Percentiles rank a stretch among this genome's conserved stretches.
phyloP scores from a whole-genome alignment of 768 basidiomycete genomes.

The Boletus vermiculosoides region DNA sequence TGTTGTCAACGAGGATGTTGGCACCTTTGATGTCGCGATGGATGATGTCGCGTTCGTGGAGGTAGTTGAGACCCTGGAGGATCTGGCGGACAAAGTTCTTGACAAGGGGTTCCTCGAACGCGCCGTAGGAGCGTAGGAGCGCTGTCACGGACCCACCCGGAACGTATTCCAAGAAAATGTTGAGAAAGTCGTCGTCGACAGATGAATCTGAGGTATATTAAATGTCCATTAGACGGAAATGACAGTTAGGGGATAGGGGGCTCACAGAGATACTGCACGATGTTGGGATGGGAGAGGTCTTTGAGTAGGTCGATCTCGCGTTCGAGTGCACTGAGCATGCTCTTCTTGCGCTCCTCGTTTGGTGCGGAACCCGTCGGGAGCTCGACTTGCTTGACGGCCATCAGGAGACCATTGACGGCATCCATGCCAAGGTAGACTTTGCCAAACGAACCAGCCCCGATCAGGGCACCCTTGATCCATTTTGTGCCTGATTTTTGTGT shows the following conservation, averaged over 20 bases:
- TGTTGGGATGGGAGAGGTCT: slow-evolving; percentile 90
- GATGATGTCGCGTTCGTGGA: slow-evolving; percentile 92
- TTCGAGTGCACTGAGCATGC: slow-evolving; percentile 89
- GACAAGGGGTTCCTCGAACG: slow-evolving; percentile 90
- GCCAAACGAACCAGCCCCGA: slow-evolving; percentile 93
- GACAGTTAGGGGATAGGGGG: neutral
- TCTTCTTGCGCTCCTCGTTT: slow-evolving; percentile 90
- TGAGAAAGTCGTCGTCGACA: slow-evolving; percentile 84
- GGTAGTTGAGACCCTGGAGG: slow-evolving; percentile 81
- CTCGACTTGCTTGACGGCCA: slow-evolving; percentile 98
- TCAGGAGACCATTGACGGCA: slow-evolving; percentile 81
- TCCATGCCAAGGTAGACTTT: slow-evolving; percentile 97
- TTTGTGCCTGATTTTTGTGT: slow-evolving; percentile 60
- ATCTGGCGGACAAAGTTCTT: slow-evolving; percentile 94
- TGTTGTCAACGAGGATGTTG: slow-evolving; percentile 97
- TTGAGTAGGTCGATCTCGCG: slow-evolving; percentile 93
- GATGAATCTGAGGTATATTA: slow-evolving; percentile 76
- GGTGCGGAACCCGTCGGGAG: slow-evolving; percentile 78
- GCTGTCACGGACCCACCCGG: slow-evolving; percentile 94
- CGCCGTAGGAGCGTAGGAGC: slow-evolving; percentile 84
- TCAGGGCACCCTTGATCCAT: slow-evolving; percentile 96
- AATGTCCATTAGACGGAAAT: neutral
- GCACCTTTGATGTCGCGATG: slow-evolving; percentile 99
- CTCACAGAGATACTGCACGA: slow-evolving; percentile 97
- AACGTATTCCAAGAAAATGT: slow-evolving; percentile 97